Percentiles rank a stretch among this genome's conserved stretches.
Evolutionary conservation across 1,284 basidiomycete genomes (phyloP).

Genomic region (Ganoderma leucocontextum): DNA sequence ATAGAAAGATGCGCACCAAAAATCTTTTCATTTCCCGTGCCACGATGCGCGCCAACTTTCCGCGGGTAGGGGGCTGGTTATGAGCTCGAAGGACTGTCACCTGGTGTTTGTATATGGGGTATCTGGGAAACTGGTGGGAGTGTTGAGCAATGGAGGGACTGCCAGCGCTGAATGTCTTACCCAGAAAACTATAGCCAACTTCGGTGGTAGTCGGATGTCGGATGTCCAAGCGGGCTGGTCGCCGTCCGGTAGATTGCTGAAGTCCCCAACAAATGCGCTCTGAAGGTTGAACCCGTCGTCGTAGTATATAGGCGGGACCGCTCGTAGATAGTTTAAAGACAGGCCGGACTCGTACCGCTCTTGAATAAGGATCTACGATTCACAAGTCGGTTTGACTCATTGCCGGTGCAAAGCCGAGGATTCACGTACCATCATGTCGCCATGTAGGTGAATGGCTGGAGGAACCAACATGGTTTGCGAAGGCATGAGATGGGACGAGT

Average conservation of each 20-base stretch:
- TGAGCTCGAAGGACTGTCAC: background rate
- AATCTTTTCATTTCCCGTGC: background rate
- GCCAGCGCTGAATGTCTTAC: background rate
- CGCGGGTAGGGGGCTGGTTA: background rate
- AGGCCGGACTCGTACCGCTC: background rate
- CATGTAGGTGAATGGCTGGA: background rate
- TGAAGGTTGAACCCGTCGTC: background rate
- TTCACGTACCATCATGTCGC: background rate
- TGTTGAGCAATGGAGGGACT: background rate
- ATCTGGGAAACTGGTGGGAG: background rate
- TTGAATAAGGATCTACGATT: background rate
- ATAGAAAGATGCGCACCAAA: background rate
- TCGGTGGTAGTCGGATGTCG: background rate
- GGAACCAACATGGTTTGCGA: background rate
- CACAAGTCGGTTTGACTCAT: background rate
- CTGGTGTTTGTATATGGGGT: constrained; percentile 3
- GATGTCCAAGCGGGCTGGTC: background rate
- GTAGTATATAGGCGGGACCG: background rate
- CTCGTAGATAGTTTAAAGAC: background rate
- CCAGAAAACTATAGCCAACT: constrained; percentile 5
- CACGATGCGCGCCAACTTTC: background rate
- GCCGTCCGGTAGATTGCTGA: background rate
- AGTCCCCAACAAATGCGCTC: background rate
- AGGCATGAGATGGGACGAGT: background rate
- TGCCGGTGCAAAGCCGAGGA: background rate